These are phyloP conservation scores for Fusarium sp. DNA, from an alignment of 2,329 filamentous ascomycete genomes.

Conservation along the genomic window DNA sequence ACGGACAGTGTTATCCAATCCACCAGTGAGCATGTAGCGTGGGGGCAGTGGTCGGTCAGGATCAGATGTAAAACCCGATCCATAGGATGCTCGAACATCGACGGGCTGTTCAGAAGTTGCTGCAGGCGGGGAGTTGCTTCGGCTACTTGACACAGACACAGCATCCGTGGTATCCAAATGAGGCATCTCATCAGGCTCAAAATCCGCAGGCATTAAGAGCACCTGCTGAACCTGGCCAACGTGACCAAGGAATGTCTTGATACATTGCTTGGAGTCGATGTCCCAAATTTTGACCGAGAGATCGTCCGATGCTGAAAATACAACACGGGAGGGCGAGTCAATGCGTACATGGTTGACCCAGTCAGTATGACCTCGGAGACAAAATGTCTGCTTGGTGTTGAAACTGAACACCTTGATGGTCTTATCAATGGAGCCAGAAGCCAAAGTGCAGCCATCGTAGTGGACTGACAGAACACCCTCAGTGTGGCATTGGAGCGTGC, in stretches of 20 bases:
- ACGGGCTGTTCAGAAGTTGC: conserved; percentile 51
- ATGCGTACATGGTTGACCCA: conserved; percentile 98
- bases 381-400: conserved; percentile 82
- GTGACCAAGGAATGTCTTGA: conserved; percentile 85
- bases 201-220: conserved; percentile 84
- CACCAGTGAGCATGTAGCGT: conserved; percentile 92
- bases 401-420: conserved; percentile 96
- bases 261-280: conserved; percentile 83
- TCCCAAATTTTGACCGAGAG: conserved; percentile 94
- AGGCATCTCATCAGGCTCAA: conserved; percentile 81
- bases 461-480: conserved; percentile 89
- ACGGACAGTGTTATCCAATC: conserved; percentile 90
- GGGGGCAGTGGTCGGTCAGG: conserved; percentile 78
- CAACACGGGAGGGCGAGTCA: conserved; percentile 82
- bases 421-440: conserved; percentile 89
- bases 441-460: conserved; percentile 86
- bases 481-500: conserved; percentile 82
- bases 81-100: conserved; percentile 68
- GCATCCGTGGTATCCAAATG: conserved; percentile 67
- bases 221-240: conserved; percentile 97
- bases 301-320: conserved; percentile 95
- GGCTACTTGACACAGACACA: conserved; percentile 62
- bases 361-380: conserved; percentile 86
- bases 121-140: conserved; percentile 58
- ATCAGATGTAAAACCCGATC: conserved; percentile 72